Base-by-base conservation (phyloP, 345 rosid species). In the Isatis tinctoria region DNA sequence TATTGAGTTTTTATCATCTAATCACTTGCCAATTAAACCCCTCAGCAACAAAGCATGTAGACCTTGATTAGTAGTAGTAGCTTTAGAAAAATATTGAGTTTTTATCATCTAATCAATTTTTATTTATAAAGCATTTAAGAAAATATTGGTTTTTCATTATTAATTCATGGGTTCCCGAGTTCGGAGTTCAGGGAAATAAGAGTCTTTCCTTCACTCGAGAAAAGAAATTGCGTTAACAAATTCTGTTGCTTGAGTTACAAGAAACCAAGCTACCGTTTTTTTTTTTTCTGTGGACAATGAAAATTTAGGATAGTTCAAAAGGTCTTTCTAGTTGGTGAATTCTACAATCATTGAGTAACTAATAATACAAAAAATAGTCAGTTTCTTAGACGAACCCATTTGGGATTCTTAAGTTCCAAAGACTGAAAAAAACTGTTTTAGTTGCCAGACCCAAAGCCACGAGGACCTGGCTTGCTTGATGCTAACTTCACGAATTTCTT, bases 361-460 rank as follows among this genome's bases (percentile, higher is more conserved):
- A 57, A n/a, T 10, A 0, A 12, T 44, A 65, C 60, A 65, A 74
- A 65, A 74, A 58, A 45, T 8, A 65, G 8, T 44, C 51, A 7
- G 62, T 54, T 48, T 65, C 7, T 33, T 9, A 33, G 60, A 44
- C 24, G 33, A 26, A 44, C 11, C 10, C 14, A 64, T 36, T 48
- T 51, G 13, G 30, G 30, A 24, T 12, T 22, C 28, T 22, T 5
- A n/a, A 52, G 58, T 26, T 52, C 0, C 10, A 3, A 24, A 44
- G 58, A 36, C 40, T 52, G 36, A 43, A 75, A 41, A n/a, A 26
- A 49, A 3, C 14, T 43, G 30, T 27, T 70, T 49, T 85, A 87
- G 60, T 77, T 85, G 64, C 82, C 79, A 67, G 87, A 83, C 41
- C 97, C 96, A 11, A 92, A 92, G 27, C 93, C 97, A 54, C 88